Percentiles rank a stretch among this genome's conserved stretches.
Conservation (phyloP, 331 rosid species). For the Acacia concinna region DNA sequence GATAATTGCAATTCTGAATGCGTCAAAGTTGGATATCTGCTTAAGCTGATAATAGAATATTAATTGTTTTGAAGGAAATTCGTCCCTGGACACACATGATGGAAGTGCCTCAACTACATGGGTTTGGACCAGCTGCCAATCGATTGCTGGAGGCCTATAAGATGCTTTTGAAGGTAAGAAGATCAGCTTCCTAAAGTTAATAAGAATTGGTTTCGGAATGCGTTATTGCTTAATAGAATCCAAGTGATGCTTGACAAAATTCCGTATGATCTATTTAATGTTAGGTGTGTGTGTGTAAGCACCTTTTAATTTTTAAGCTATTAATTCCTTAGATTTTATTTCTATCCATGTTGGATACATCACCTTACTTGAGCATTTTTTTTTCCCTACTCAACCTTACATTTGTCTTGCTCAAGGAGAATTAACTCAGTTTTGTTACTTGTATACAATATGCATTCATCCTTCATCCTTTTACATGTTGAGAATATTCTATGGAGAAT, state of each 20-base stretch:
- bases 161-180: constrained; percentile 86
- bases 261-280: constrained; percentile 10
- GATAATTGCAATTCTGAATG: background rate
- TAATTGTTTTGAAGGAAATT: constrained; percentile 62
- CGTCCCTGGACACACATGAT: constrained; percentile 99
- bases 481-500: background rate
- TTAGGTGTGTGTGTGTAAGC: background rate
- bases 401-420: background rate
- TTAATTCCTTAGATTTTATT: background rate
- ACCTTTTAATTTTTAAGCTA: background rate
- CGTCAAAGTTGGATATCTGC: background rate
- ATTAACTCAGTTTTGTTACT: background rate
- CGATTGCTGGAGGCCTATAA: constrained; percentile 93
- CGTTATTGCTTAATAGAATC: constrained; percentile 1
- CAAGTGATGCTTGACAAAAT: constrained; percentile 15
- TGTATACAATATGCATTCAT: background rate
- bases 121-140: constrained; percentile 98
- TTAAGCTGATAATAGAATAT: background rate
- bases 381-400: background rate
- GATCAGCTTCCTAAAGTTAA: background rate
- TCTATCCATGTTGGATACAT: constrained; percentile 3
- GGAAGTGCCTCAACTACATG: constrained; percentile 99
- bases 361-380: constrained; percentile 4
- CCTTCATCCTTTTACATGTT: background rate
- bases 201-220: background rate